Percentiles rank a stretch among this genome's conserved stretches.
These are phyloP conservation scores for Trametopsis cervina DNA, from an alignment of 768 basidiomycete species.

Conservation along the genomic window DNA sequence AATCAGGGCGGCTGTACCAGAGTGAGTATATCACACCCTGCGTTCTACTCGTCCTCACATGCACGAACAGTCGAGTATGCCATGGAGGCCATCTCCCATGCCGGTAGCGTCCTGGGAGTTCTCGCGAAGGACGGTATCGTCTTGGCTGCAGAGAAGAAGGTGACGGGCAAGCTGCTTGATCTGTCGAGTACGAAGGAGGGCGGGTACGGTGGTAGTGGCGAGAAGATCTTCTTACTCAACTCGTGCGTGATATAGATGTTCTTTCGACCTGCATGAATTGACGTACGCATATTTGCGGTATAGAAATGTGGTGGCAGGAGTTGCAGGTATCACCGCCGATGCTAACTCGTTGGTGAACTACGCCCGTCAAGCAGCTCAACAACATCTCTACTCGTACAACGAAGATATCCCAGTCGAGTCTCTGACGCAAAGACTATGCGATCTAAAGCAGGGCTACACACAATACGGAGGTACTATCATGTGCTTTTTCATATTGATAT, in stretches of 20 bases:
- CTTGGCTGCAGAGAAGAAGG: constrained; percentile 93
- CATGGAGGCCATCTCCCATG: constrained; percentile 98
- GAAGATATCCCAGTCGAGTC: constrained; percentile 98
- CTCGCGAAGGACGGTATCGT: constrained; percentile 89
- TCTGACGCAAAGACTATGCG: constrained; percentile 87
- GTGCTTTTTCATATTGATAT: neutral
- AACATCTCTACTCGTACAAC: constrained; percentile 84
- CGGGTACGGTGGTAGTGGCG: constrained; percentile 91
- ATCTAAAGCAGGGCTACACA: constrained; percentile 98
- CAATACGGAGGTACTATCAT: constrained; percentile 80
- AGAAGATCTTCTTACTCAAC: constrained; percentile 97
- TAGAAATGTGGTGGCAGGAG: constrained; percentile 93
- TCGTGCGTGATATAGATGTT: constrained; percentile 43
- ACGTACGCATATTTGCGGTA: neutral
- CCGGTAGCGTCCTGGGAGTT: constrained; percentile 89
- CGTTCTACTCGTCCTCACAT: constrained; percentile 1
- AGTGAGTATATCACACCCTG: constrained; percentile 43
- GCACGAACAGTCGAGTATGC: constrained; percentile 86
- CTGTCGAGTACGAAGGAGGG: constrained; percentile 79
- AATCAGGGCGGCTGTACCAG: constrained; percentile 88
- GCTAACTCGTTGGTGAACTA: constrained; percentile 97
- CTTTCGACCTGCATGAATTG: neutral
- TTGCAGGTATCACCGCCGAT: constrained; percentile 94
- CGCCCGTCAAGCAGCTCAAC: constrained; percentile 85
- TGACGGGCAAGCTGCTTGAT: constrained; percentile 95